phyloP scores from a whole-genome alignment of 345 rosid species.

The Lumnitzera racemosa region DNA sequence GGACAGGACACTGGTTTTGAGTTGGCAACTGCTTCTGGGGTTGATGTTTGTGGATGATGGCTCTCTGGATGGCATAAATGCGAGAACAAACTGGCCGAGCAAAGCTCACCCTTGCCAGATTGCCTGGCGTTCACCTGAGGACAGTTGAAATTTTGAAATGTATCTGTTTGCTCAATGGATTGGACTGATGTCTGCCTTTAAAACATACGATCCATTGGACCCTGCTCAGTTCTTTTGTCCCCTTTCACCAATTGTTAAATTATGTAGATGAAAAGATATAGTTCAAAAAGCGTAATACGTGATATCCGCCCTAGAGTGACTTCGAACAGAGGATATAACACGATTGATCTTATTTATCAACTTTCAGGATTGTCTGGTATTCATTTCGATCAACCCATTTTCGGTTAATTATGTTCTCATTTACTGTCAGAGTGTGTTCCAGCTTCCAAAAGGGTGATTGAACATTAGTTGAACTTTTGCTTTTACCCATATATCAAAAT shows the following conservation, averaged over 20 bases:
- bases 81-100: not conserved
- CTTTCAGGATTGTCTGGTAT: too few relatives aligned
- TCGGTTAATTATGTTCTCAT: too few relatives aligned
- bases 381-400: too few relatives aligned
- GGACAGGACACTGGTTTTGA: not conserved
- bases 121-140: not conserved
- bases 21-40: not conserved
- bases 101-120: not conserved
- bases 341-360: too few relatives aligned
- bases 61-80: slow-evolving; percentile 2
- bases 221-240: slow-evolving; percentile 7
- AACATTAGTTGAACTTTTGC: too few relatives aligned
- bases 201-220: slow-evolving; percentile 1
- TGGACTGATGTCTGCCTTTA: slow-evolving; percentile 10
- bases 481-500: too few relatives aligned
- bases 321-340: too few relatives aligned
- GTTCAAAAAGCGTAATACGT: too few relatives aligned
- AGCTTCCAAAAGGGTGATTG: too few relatives aligned
- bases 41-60: not conserved
- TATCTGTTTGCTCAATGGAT: slow-evolving; percentile 9
- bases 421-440: too few relatives aligned
- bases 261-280: not conserved
- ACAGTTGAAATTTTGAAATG: slow-evolving; percentile 7
- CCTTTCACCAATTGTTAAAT: slow-evolving; percentile 1
- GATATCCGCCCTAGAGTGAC: too few relatives aligned